phyloP scores from a whole-genome alignment of 306 rosid genomes.

The Pterocarpus santalinus region DNA sequence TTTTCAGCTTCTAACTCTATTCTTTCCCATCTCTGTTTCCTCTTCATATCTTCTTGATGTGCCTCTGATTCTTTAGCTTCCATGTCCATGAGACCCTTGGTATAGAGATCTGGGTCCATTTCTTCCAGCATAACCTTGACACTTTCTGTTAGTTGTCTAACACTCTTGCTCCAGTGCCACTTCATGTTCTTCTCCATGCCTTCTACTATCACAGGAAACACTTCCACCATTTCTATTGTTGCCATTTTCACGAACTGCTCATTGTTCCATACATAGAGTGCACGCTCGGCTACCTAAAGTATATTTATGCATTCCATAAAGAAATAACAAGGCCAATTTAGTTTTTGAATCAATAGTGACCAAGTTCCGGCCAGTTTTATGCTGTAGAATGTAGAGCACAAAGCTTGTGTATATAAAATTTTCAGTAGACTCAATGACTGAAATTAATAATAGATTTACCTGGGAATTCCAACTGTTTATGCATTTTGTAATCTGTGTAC shows the following conservation, averaged over 20 bases:
- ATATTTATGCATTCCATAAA: background rate
- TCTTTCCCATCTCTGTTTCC: conserved; percentile 70
- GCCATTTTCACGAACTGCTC: conserved; percentile 87
- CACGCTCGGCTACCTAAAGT: conserved; percentile 84
- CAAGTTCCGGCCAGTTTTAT: too few species aligned
- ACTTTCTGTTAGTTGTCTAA: conserved; percentile 68
- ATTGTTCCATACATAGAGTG: conserved; percentile 86
- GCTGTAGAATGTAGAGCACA: background rate
- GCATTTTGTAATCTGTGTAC: conserved; percentile 73
- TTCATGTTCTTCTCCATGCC: conserved; percentile 79
- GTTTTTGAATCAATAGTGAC: background rate
- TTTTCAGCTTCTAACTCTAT: conserved; percentile 65
- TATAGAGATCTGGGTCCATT: conserved; percentile 72
- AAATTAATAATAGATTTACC: conserved; percentile 54
- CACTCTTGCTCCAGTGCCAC: conserved; percentile 84
- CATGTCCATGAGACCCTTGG: conserved; percentile 62
- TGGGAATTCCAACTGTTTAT: conserved; percentile 83
- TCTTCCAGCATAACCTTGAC: conserved; percentile 79
- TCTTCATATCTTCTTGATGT: conserved; percentile 56
- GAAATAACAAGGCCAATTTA: background rate
- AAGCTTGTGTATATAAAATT: background rate
- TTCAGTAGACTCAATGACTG: background rate
- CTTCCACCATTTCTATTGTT: conserved; percentile 64
- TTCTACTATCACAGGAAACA: conserved; percentile 70
- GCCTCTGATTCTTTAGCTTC: conserved; percentile 56